Evolutionary conservation across 768 basidiomycete species (phyloP).

Genomic region (Psilocybe subaeruginosa): DNA sequence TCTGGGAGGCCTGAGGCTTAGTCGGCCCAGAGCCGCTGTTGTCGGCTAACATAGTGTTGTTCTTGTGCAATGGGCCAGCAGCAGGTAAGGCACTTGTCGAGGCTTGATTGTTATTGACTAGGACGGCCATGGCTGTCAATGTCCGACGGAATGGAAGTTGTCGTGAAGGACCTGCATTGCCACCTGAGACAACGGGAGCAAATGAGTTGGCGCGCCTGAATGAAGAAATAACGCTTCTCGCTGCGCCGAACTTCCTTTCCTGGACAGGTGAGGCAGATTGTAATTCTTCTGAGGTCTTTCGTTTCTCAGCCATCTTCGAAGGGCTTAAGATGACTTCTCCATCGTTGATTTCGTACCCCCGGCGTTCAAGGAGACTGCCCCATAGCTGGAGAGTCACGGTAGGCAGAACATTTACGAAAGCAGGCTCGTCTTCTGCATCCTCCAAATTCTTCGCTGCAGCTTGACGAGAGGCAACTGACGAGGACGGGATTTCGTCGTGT

Average conservation of each 20-base stretch:
- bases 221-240: slow-evolving; percentile 53
- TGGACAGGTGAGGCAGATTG: slow-evolving; percentile 18
- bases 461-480: slow-evolving; percentile 19
- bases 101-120: slow-evolving; percentile 16
- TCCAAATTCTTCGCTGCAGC: slow-evolving; percentile 21
- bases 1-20: slow-evolving; percentile 16
- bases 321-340: slow-evolving; percentile 67
- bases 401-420: slow-evolving; percentile 59
- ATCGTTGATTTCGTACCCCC: slow-evolving; percentile 65
- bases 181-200: slow-evolving; percentile 38
- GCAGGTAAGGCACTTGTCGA: slow-evolving; percentile 10
- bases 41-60: slow-evolving; percentile 18
- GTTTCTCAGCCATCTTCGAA: slow-evolving; percentile 37
- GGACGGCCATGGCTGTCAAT: slow-evolving; percentile 28
- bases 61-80: slow-evolving; percentile 12
- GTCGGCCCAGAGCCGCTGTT: slow-evolving; percentile 2
- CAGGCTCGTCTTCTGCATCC: slow-evolving; percentile 60
- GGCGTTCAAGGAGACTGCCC: slow-evolving; percentile 65
- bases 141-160: slow-evolving; percentile 50
- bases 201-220: slow-evolving; percentile 73
- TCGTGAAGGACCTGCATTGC: slow-evolving; percentile 18
- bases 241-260: slow-evolving; percentile 19
- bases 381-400: slow-evolving; percentile 69
- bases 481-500: slow-evolving; percentile 21
- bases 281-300: slow-evolving; percentile 8